These are phyloP conservation scores for Debaryomyces prosopidis DNA, from an alignment of 805 yeast species.

Conservation along the genomic window DNA sequence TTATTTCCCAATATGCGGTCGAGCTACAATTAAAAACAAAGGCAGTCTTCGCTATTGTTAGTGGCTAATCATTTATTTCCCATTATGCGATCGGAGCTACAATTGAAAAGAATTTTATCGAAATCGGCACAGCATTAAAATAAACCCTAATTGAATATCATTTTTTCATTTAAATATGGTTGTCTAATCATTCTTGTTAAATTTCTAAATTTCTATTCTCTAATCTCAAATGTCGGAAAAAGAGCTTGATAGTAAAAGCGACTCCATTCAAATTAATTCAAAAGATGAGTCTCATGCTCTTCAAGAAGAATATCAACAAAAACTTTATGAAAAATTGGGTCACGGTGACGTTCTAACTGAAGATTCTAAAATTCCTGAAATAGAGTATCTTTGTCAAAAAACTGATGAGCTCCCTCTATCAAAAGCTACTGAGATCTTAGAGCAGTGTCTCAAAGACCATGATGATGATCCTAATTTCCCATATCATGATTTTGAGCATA, in stretches of 20 bases:
- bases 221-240: too few relatives aligned
- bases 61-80: too few relatives aligned
- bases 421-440: constrained; percentile 27
- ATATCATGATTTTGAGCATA: constrained; percentile 23
- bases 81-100: too few relatives aligned
- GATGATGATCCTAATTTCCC: constrained; percentile 35
- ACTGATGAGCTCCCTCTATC: constrained; percentile 18
- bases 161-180: too few relatives aligned
- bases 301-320: constrained; percentile 5
- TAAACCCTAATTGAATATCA: too few relatives aligned
- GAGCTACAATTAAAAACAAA: too few relatives aligned
- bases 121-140: too few relatives aligned
- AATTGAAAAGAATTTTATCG: too few relatives aligned
- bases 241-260: not conserved
- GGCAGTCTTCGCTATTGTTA: too few relatives aligned
- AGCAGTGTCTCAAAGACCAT: constrained; percentile 26
- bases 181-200: too few relatives aligned
- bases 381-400: constrained; percentile 17
- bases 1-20: too few relatives aligned
- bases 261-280: not conserved
- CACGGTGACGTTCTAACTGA: constrained; percentile 5
- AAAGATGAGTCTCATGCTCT: not conserved
- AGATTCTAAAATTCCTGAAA: constrained; percentile 4
- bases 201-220: too few relatives aligned
- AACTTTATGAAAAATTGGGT: constrained; percentile 8